Conservation (phyloP, 495 filamentous ascomycete species). For the Aspergillus sparsus region DNA sequence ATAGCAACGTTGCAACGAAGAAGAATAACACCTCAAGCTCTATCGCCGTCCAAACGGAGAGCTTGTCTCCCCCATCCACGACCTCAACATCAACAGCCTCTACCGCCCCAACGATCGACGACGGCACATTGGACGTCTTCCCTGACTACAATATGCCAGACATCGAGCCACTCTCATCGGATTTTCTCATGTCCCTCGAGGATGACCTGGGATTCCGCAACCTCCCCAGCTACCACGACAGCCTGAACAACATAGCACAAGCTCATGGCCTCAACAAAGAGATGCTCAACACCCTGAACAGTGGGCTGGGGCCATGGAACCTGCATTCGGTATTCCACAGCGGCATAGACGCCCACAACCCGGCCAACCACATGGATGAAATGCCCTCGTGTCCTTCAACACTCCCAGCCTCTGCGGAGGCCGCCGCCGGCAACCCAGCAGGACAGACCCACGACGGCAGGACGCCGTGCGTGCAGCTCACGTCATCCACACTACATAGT, state of each 20-base stretch:
- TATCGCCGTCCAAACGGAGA: background rate
- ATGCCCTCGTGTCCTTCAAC: background rate
- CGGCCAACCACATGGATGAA: background rate
- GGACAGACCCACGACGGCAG: background rate
- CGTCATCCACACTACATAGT: background rate
- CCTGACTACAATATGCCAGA: background rate
- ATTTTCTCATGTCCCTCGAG: background rate
- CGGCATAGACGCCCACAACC: background rate
- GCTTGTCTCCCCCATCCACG: background rate
- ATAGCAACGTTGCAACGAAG: background rate
- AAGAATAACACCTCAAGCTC: background rate
- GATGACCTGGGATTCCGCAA: background rate
- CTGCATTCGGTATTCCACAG: background rate
- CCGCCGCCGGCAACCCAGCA: background rate
- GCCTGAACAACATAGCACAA: background rate
- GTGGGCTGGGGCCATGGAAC: background rate
- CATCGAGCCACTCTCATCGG: background rate
- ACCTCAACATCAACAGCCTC: background rate
- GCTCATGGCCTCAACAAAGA: background rate
- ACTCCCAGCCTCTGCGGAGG: background rate
- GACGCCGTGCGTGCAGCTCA: background rate
- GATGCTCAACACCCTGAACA: background rate
- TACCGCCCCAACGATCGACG: background rate
- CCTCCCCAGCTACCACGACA: background rate
- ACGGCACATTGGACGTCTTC: background rate